Base-by-base conservation (phyloP, 1,139 yeast species). In the Nakaseomyces delphensis region DNA sequence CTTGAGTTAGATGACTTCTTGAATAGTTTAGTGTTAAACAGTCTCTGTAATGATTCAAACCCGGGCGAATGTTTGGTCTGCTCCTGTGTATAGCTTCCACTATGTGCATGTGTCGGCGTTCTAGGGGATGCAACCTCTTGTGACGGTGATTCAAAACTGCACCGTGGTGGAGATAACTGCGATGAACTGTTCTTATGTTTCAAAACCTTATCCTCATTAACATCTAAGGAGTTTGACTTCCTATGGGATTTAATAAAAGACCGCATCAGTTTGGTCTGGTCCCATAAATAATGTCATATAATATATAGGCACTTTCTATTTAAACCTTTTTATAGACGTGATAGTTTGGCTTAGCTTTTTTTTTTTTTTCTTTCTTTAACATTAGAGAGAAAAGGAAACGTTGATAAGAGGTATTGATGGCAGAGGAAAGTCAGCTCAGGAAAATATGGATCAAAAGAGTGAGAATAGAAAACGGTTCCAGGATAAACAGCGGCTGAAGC, bases 211-310 rank as follows among this genome's bases (percentile, higher is more conserved):
- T 33, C 37, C 8, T 20, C 25, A 15, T 33, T n/a, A 20, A 25
- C 18, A 16, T 57, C 61, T 19, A 64, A 50, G 3, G 67, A 60
- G 16, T 55, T 60, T 5, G 63, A 55, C 39, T 60, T 55, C 32
- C 60, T 55, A 45, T 64, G 67, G 7, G 69, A 55, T 42, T 63
- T 64, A 37, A 65, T 65, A 48, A 65, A 64, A 2, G 68, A 61
- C 35, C 65, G 54, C 68, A 64, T 64, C 13, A 14, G 15, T 15
- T 35, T 77, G 77, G 8, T 21, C 6, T 21, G 6, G 24, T 21
- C 9, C 24, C 24, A 21, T 21, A 21, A 6, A 21, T 21, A 21
- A 6, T 6, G 6, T 21, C 24, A 21, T 21, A 21, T 21, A 9
- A 6, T 6, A 21, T 21, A 9, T 21, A n/a, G n/a, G n/a, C n/a